Evolutionary conservation across 2,329 filamentous ascomycete genomes (phyloP).

Genomic region (Metarhizium album): DNA sequence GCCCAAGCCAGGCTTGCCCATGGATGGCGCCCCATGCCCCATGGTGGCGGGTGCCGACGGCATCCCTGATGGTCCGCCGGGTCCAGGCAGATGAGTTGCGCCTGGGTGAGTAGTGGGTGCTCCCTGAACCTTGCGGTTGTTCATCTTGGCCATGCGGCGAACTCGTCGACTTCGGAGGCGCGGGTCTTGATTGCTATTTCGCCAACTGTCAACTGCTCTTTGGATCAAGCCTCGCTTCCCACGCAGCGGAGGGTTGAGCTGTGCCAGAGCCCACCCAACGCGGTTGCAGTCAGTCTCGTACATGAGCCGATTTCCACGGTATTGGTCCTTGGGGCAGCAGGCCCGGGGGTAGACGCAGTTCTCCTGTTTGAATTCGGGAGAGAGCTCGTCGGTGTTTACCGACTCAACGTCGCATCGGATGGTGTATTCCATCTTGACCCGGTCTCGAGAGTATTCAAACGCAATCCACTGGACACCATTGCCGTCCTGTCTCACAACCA

Average conservation of each 20-base stretch:
- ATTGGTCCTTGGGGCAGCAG: constrained; percentile 90
- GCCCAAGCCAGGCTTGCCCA: constrained; percentile 56
- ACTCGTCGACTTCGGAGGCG: constrained; percentile 84
- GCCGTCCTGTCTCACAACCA: constrained; percentile 87
- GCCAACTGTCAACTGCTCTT: constrained; percentile 94
- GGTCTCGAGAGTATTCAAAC: constrained; percentile 93
- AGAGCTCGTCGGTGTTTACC: constrained; percentile 78
- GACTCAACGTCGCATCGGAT: constrained; percentile 97
- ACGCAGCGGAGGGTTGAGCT: constrained; percentile 80
- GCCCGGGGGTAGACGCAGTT: constrained; percentile 97
- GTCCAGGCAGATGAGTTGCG: constrained; percentile 55
- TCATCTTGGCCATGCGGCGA: constrained; percentile 92
- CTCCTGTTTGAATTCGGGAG: constrained; percentile 87
- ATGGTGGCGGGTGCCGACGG: constrained; percentile 51
- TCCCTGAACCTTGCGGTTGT: constrained; percentile 62
- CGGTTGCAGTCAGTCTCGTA: constrained; percentile 99
- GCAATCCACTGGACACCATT: constrained; percentile 99
- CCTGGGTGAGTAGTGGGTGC: constrained; percentile 45
- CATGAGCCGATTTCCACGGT: constrained; percentile 86
- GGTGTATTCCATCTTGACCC: constrained; percentile 99
- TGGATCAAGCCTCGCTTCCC: constrained; percentile 95
- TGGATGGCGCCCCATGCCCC: constrained; percentile 40
- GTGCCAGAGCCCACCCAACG: constrained; percentile 96
- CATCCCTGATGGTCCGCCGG: constrained; percentile 54
- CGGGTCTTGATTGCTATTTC: constrained; percentile 96